Base-by-base conservation (phyloP, 2,329 filamentous ascomycete species). In the Cucurbitaria berberidis region DNA sequence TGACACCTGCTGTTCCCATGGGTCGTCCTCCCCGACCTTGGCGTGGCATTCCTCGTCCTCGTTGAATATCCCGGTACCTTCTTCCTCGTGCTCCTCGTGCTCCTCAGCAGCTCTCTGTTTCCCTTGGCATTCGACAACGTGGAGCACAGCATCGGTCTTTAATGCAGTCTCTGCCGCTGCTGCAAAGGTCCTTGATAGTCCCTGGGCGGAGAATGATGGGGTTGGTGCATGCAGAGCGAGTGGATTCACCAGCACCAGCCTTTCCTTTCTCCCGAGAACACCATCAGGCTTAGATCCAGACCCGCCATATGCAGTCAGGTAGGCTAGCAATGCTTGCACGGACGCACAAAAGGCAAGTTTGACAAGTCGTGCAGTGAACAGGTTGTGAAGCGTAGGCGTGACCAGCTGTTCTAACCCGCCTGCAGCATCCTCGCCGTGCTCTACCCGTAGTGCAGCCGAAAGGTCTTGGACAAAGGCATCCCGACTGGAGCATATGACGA, bases 161-260 rank as follows among this genome's bases (percentile, higher is more conserved):
- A 72, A 51, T 0, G 86, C 86, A 2, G 83, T 80, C 52, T 91
- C 88, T 8, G 90, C 81, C 1, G 89, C 73, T 0, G 79, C 75
- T 1, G 89, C 81, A n/a, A 86, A 79, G 1, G 86, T 87, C 51
- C 81, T 81, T 18, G 84, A 81, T 11, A 93, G 71, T 0, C 89
- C 90, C 73, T 92, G 89, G 0, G 86, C 88, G 45, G 88, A 91
- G 84, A 89, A 92, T 54, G 90, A 87, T 57, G 86, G 86, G 0
- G 87, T 89, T 48, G 84, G 81, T 21, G 84, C 81, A 69, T 93
- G 90, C 36, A 89, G 72, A 18, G 81, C 77, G 15, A 92, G 67
- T 36, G 89, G 80, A 45, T 88, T 86, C 62, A 90, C 88, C 1
- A 89, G 74, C 1, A 90, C 70, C 3, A 91, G 81, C 70, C 58